Evolutionary conservation across 345 rosid species (phyloP).

Genomic region (Raphanus raphanistrum): DNA sequence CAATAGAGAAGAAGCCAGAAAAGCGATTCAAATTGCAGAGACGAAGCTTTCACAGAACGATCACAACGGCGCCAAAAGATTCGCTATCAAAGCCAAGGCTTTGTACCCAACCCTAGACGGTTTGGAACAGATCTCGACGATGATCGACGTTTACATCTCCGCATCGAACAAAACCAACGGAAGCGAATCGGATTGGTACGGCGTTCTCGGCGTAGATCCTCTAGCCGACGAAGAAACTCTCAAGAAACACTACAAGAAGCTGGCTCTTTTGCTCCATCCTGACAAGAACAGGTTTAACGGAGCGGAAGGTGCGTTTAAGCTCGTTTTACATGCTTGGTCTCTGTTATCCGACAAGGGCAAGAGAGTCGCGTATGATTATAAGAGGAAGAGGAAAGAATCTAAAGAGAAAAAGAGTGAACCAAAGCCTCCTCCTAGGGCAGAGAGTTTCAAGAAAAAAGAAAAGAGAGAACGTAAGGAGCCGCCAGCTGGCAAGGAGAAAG

Average conservation of each 20-base stretch:
- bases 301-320: not conserved
- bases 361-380: slow-evolving; percentile 62
- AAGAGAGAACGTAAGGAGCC: not conserved
- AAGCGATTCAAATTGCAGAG: slow-evolving; percentile 7
- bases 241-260: slow-evolving; percentile 63
- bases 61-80: not conserved
- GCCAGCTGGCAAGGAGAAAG: not conserved
- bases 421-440: not conserved
- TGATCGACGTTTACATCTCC: slow-evolving; percentile 11
- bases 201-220: slow-evolving; percentile 56
- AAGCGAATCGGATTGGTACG: slow-evolving; percentile 65
- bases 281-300: not conserved
- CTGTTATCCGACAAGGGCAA: slow-evolving; percentile 60
- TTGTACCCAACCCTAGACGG: slow-evolving; percentile 34
- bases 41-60: slow-evolving; percentile 4
- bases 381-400: slow-evolving; percentile 37
- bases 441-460: not conserved
- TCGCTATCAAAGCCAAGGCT: not conserved
- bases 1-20: not conserved
- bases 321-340: slow-evolving; percentile 6
- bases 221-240: slow-evolving; percentile 57
- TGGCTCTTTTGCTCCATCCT: slow-evolving; percentile 51
- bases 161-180: slow-evolving; percentile 30
- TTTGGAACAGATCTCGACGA: not conserved
- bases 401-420: slow-evolving; percentile 25